Base-by-base conservation (phyloP, 495 filamentous ascomycete species). In the Penicillium desertorum region DNA sequence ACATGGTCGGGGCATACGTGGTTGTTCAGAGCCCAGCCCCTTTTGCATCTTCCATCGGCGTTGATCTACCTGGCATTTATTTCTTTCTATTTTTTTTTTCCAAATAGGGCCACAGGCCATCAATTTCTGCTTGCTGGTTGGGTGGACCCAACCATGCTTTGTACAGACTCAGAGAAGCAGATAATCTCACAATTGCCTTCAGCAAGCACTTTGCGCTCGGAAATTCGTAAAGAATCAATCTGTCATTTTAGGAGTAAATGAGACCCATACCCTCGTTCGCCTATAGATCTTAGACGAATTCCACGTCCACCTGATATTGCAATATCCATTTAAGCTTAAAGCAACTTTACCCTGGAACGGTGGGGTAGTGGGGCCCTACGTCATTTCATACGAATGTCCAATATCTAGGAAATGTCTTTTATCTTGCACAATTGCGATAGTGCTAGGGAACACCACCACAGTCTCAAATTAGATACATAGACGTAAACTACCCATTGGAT, bases 1-100 rank as follows among this genome's bases (percentile, higher is more conserved):
- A 49, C 25, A 50, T 36, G 58, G 52, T 54, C 37, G 48, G 44
- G 47, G 47, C 29, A 47, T 36, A 30, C 42, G 44, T 45, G 43
- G 45, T 54, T 52, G 42, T 46, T 34, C 23, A 20, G 48, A 56
- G 41, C 56, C 22, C 42, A 32, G 30, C 30, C 30, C 30, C 55
- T 46, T 48, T 63, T 66, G 66, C 66, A 68, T 68, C 52, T 62
- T 45, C 29, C 54, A 44, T 32, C 54, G 63, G 65, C 63, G 61
- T 67, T 59, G 50, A 49, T 62, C 48, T 63, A 56, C 22, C 57
- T 61, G 53, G 55, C 44, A 56, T 67, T 56, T 25, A 43, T 50
- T 61, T n/a, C 16, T 39, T 17, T 39, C n/a, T 39, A 25, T 39
- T n/a, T 37, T 39, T 39, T 4, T 39, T 39, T 39, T 4, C 17